Conservation (phyloP, 2,329 filamentous ascomycete genomes). For the Escovopsis weberi region DNA sequence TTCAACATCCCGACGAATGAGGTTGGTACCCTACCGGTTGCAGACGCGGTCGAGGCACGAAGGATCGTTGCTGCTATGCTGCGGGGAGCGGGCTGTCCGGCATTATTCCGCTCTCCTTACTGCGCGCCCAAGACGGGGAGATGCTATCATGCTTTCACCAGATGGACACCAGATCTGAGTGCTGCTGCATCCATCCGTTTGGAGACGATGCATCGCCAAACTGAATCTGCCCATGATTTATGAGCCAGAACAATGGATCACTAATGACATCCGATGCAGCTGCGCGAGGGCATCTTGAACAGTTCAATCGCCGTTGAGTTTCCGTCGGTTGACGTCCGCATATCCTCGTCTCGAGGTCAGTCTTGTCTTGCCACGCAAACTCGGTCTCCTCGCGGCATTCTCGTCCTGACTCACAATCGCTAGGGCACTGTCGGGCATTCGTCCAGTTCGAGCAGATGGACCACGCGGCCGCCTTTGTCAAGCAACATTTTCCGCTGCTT, state of each 20-base stretch:
- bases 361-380: neutral
- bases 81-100: too few relatives aligned
- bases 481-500: slow-evolving; percentile 27
- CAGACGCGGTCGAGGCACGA: neutral
- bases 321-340: slow-evolving; percentile 23
- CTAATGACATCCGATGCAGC: slow-evolving; percentile 12
- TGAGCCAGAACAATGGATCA: neutral
- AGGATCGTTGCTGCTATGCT: neutral
- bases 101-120: too few relatives aligned
- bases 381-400: neutral
- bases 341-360: slow-evolving; percentile 21
- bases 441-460: slow-evolving; percentile 26
- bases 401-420: slow-evolving; percentile 6
- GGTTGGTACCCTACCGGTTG: slow-evolving; percentile 24
- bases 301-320: slow-evolving; percentile 21
- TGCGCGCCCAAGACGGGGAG: too few relatives aligned
- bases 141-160: too few relatives aligned
- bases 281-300: slow-evolving; percentile 21
- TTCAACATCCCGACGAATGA: slow-evolving; percentile 33
- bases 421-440: slow-evolving; percentile 26
- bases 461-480: slow-evolving; percentile 26
- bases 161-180: too few relatives aligned
- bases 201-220: too few relatives aligned
- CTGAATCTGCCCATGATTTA: too few relatives aligned
- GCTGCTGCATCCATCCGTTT: too few relatives aligned